Base-by-base conservation (phyloP, 768 basidiomycete species). In the Lentinula raphanica region DNA sequence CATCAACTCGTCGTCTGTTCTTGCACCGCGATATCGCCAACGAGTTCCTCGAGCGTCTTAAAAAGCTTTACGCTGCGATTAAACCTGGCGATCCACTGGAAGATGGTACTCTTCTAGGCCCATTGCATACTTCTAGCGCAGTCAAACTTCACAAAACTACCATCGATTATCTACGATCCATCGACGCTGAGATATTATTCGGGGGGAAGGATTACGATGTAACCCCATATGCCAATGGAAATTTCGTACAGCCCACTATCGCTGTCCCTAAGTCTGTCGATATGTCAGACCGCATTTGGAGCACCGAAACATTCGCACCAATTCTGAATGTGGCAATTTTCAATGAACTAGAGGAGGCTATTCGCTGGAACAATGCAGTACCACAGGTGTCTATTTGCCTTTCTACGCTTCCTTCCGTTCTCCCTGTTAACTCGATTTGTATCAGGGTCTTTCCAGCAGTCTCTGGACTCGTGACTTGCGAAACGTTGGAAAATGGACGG, bases 191-290 rank as follows among this genome's bases (percentile, higher is more conserved):
- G 60, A 84, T 98, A 45, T 67, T 97, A 57, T 77, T 77, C 21
- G 94, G 95, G 25, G 90, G 90, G 9, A 74, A 78, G 54, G 70
- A 72, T 62, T 89, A 85, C 68, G 68, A 71, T 13, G 67, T 46
- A 5, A 28, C 77, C 40, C 81, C 77, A 12, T 76, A 91, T 15
- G 68, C 75, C 35, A 75, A 77, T 32, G 96, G 96, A 7, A 89
- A 94, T 73, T 98, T 89, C 71, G 94, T 98, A 53, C 79, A 88
- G 71, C 95, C 96, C 35, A 90, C 92, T 1, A 86, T 96, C 58
- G 83, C 91, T 40, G 74, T 89, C 44, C 88, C 89, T 19, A 79
- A 76, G 66, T 79, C 81, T 36, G 67, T 75, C 42, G 74, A 88
- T 64, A 73, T 81, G 27, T 64, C 69, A 42, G 80, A 85, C 66